Evolutionary conservation across 768 basidiomycete genomes (phyloP).

Genomic region (Suillus variegatus): DNA sequence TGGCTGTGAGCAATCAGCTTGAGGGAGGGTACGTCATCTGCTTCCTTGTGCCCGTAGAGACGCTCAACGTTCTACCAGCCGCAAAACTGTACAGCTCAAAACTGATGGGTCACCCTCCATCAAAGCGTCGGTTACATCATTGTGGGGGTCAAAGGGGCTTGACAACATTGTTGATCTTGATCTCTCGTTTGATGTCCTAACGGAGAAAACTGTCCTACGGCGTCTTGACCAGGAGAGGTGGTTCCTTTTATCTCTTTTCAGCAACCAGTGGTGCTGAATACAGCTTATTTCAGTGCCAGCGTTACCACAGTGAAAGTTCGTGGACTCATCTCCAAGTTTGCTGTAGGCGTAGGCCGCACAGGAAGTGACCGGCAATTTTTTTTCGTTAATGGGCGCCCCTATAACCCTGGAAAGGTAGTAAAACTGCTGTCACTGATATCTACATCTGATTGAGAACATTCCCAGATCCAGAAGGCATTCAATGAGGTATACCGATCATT

Average conservation of each 20-base stretch:
- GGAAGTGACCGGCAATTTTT: slow-evolving; percentile 89
- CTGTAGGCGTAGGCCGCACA: slow-evolving; percentile 70
- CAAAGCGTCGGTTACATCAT: slow-evolving; percentile 61
- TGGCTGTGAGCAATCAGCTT: slow-evolving; percentile 69
- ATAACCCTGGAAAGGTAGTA: slow-evolving; percentile 69
- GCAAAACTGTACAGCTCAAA: slow-evolving; percentile 67
- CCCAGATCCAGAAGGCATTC: slow-evolving; percentile 83
- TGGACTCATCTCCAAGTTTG: slow-evolving; percentile 85
- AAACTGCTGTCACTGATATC: neutral
- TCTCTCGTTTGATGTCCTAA: slow-evolving; percentile 65
- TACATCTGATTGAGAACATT: neutral
- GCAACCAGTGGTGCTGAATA: neutral
- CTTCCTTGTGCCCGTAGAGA: slow-evolving; percentile 1
- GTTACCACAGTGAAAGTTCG: slow-evolving; percentile 54
- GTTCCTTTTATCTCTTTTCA: slow-evolving; percentile 8
- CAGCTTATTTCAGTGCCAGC: slow-evolving; percentile 15
- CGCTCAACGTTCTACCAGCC: slow-evolving; percentile 36
- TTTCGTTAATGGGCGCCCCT: slow-evolving; percentile 91
- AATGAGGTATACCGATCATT: slow-evolving; percentile 93
- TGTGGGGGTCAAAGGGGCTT: slow-evolving; percentile 86
- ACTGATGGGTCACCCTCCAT: slow-evolving; percentile 69
- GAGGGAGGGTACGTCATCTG: slow-evolving; percentile 63
- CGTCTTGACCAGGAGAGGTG: slow-evolving; percentile 25
- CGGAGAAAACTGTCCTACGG: slow-evolving; percentile 46
- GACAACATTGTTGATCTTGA: slow-evolving; percentile 77